A percentile compares a stretch with the other conserved stretches of the same genome.
phyloP scores from a whole-genome alignment of 225 moss, liverwort and hornwort genomes.

The Polytrichum commune region DNA sequence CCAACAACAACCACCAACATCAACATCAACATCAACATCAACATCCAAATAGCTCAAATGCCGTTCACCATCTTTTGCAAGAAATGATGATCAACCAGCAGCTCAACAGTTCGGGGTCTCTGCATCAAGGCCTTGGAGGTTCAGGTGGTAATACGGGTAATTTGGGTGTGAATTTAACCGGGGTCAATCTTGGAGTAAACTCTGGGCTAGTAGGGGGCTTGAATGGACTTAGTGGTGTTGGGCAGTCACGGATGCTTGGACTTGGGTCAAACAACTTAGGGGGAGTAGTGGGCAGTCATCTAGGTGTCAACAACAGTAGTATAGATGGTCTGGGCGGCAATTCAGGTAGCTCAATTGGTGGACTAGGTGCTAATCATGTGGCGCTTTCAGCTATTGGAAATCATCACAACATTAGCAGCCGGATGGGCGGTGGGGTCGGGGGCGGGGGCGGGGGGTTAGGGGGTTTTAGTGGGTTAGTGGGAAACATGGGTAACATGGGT shows the following conservation, averaged over 20 bases:
- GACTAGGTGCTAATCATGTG: conserved; percentile 38
- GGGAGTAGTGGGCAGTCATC: conserved; percentile 47
- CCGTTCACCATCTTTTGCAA: conserved; percentile 79
- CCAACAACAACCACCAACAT: conserved; percentile 3
- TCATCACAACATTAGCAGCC: conserved; percentile 14
- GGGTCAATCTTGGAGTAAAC: conserved; percentile 46
- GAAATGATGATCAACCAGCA: conserved; percentile 99
- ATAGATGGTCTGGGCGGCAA: conserved; percentile 69
- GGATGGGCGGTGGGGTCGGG: conserved; percentile 47
- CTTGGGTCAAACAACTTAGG: conserved; percentile 56
- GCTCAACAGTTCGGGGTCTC: conserved; percentile 45
- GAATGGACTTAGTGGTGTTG: conserved; percentile 37
- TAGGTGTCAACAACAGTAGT: conserved; percentile 55
- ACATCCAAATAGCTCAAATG: conserved; percentile 58
- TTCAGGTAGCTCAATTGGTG: conserved; percentile 48
- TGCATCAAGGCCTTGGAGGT: conserved; percentile 50
- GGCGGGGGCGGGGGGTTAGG: conserved; percentile 19
- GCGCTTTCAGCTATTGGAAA: conserved; percentile 64
- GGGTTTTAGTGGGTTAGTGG: conserved; percentile 44
- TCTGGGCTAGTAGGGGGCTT: conserved; percentile 43
- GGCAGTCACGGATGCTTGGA: conserved; percentile 56
- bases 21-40: conserved; percentile 30
- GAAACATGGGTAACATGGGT: conserved; percentile 45
- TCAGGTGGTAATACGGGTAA: conserved; percentile 20
- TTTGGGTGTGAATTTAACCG: conserved; percentile 45